phyloP scores from a whole-genome alignment of 805 yeast genomes.

The Priceomyces melissophilus region DNA sequence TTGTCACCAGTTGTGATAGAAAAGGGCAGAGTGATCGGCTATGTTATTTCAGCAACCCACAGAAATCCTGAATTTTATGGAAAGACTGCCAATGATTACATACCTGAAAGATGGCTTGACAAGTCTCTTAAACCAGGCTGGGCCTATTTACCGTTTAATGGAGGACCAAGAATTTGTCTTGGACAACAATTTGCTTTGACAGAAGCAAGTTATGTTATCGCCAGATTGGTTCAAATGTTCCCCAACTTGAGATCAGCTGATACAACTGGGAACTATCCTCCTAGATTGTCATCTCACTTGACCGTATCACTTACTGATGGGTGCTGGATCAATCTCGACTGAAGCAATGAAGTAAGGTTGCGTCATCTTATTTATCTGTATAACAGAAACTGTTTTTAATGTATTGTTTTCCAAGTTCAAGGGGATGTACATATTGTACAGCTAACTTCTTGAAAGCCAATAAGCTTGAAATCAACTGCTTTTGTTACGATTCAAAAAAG shows the following conservation, averaged over 20 bases:
- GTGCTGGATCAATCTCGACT: conserved; percentile 9
- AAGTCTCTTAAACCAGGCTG: conserved; percentile 28
- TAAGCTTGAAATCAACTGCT: no score
- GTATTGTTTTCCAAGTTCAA: no score
- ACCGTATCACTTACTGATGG: conserved; percentile 27
- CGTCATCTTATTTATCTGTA: background rate
- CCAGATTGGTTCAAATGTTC: conserved; percentile 28
- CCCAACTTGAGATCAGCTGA: conserved; percentile 18
- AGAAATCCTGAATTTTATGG: conserved; percentile 30
- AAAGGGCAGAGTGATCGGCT: conserved; percentile 43
- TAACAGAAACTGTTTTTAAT: background rate
- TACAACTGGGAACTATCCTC: conserved; percentile 20
- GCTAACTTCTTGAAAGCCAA: no score
- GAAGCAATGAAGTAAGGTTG: no score
- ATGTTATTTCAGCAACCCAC: conserved; percentile 42
- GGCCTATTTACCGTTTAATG: conserved; percentile 36
- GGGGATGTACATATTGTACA: no score
- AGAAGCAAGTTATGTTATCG: conserved; percentile 30
- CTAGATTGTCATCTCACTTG: conserved; percentile 24
- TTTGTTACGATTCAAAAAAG: no score
- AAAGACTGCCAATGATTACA: conserved; percentile 25
- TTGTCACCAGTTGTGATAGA: conserved; percentile 37
- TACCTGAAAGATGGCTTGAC: conserved; percentile 32
- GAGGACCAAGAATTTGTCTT: conserved; percentile 38
- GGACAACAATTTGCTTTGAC: conserved; percentile 41